Percentiles rank a stretch among this genome's conserved stretches.
These are phyloP conservation scores for Schizosaccharomyces lindneri DNA, from an alignment of 805 yeast genomes.

Conservation along the genomic window DNA sequence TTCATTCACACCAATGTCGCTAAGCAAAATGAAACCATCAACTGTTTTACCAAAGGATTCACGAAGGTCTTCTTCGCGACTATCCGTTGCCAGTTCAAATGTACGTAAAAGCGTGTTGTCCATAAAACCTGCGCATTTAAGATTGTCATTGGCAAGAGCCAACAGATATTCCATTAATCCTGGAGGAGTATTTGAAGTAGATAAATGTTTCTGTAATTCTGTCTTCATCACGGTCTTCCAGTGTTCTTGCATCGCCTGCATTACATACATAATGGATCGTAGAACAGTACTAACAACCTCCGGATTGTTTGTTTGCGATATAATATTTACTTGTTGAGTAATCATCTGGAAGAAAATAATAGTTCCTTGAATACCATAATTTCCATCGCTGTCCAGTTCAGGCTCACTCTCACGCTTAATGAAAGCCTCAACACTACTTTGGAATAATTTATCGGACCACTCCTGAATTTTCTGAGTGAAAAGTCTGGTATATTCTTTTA, in stretches of 20 bases:
- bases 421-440: slow-evolving; percentile 44
- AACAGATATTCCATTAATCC: slow-evolving; percentile 61
- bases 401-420: slow-evolving; percentile 47
- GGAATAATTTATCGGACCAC: slow-evolving; percentile 52
- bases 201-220: slow-evolving; percentile 21
- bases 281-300: slow-evolving; percentile 57
- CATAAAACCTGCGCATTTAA: slow-evolving; percentile 39
- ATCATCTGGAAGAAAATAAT: slow-evolving; percentile 59
- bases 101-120: slow-evolving; percentile 36
- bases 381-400: slow-evolving; percentile 35
- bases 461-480: slow-evolving; percentile 52
- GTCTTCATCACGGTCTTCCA: slow-evolving; percentile 29
- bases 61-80: slow-evolving; percentile 5
- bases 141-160: slow-evolving; percentile 68
- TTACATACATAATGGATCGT: slow-evolving; percentile 36
- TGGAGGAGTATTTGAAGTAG: slow-evolving; percentile 27
- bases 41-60: slow-evolving; percentile 29
- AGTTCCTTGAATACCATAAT: slow-evolving; percentile 45
- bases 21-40: slow-evolving; percentile 57
- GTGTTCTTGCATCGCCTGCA: slow-evolving; percentile 33
- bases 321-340: slow-evolving; percentile 72
- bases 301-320: slow-evolving; percentile 64
- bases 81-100: slow-evolving; percentile 6
- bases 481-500: slow-evolving; percentile 55
- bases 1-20: slow-evolving; percentile 34